Evolutionary conservation across 2,329 filamentous ascomycete genomes (phyloP).

Genomic region (Saccharata proteae): DNA sequence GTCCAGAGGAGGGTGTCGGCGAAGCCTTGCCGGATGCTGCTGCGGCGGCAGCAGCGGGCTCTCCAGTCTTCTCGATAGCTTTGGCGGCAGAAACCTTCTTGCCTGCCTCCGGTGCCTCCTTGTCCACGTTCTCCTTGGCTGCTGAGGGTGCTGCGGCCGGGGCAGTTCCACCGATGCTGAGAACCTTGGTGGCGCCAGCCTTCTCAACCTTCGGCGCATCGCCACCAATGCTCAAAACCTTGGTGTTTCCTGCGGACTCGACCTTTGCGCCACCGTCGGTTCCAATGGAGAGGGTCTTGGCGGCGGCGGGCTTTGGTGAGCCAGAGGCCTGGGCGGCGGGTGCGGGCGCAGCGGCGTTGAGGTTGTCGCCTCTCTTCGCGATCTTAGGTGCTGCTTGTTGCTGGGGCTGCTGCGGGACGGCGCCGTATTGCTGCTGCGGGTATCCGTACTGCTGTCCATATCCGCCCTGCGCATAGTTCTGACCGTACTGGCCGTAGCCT

Average conservation of each 20-base stretch:
- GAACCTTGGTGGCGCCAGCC: conserved; percentile 50
- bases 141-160: conserved; percentile 33
- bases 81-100: conserved; percentile 79
- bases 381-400: conserved; percentile 45
- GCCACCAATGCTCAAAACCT: conserved; percentile 48
- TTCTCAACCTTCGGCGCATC: conserved; percentile 45
- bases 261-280: conserved; percentile 45
- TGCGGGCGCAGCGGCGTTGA: conserved; percentile 31
- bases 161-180: conserved; percentile 53
- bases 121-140: conserved; percentile 32
- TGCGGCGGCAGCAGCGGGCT: conserved; percentile 40
- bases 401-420: conserved; percentile 15
- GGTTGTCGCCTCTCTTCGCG: conserved; percentile 43
- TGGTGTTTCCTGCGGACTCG: conserved; percentile 49
- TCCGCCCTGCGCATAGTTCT: conserved; percentile 1
- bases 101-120: conserved; percentile 50
- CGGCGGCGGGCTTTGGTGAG: conserved; percentile 23
- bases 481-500: conserved; percentile 33
- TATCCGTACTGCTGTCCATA: conserved; percentile 7
- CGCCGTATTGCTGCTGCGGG: conserved; percentile 8
- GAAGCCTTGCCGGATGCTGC: conserved; percentile 56
- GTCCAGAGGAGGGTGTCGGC: conserved; percentile 69
- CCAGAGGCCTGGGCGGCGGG: conserved; percentile 27
- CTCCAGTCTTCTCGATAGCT: conserved; percentile 83
- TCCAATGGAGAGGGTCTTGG: conserved; percentile 9